phyloP scores from a whole-genome alignment of 495 filamentous ascomycete species.

The Daldinia concentrica region DNA sequence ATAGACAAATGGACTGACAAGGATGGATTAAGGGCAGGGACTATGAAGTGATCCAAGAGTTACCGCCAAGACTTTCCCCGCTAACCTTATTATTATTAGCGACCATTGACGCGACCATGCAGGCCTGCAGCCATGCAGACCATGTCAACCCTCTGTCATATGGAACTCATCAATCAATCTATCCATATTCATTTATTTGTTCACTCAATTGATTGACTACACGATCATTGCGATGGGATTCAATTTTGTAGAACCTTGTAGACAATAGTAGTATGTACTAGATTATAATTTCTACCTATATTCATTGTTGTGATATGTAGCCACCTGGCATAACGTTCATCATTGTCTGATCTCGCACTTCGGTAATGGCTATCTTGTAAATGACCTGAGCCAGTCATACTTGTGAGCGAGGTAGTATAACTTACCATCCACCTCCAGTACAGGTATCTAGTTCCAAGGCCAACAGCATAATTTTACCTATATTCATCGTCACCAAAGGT shows the following conservation, averaged over 20 bases:
- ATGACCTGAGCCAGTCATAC: too few relatives aligned
- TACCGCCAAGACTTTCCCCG: constrained; percentile 17
- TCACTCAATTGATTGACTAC: too few relatives aligned
- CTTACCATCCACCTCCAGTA: too few relatives aligned
- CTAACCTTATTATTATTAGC: constrained; percentile 27
- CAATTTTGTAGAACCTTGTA: too few relatives aligned
- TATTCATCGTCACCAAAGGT: constrained; percentile 62
- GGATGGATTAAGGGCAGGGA: neutral
- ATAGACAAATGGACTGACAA: constrained; percentile 7
- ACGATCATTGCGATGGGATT: too few relatives aligned
- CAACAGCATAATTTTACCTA: neutral
- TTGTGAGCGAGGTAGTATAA: too few relatives aligned
- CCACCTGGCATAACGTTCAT: neutral
- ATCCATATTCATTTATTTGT: too few relatives aligned
- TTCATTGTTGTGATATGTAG: neutral
- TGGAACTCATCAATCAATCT: neutral
- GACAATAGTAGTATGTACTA: neutral
- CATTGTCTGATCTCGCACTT: neutral
- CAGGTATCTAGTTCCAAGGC: too few relatives aligned
- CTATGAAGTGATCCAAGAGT: neutral
- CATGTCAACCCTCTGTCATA: neutral
- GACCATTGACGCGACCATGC: too few relatives aligned
- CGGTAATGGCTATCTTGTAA: too few relatives aligned
- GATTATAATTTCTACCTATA: neutral
- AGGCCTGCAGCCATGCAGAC: neutral